These are phyloP conservation scores for Trichoderma sp. DNA, from an alignment of 2,329 filamentous ascomycete species.

Conservation along the genomic window DNA sequence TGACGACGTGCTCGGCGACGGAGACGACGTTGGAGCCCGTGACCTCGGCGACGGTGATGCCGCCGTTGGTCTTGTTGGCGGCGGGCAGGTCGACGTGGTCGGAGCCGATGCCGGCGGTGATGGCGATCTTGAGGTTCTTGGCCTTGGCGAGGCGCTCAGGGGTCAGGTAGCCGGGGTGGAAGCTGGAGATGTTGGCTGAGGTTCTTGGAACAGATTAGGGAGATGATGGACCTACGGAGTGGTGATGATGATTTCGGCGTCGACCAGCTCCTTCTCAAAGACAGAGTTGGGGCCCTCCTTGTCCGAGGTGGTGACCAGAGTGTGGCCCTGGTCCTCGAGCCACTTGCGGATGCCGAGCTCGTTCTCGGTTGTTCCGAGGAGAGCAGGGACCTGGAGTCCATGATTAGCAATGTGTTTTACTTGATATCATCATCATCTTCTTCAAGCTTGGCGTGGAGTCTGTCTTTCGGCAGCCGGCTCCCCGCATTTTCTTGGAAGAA, in stretches of 20 bases:
- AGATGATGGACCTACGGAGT: constrained; percentile 67
- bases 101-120: constrained; percentile 97
- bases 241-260: constrained; percentile 98
- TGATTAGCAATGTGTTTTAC: background rate
- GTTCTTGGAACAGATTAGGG: no score
- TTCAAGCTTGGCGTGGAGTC: background rate
- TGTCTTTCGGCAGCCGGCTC: background rate
- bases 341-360: constrained; percentile 96
- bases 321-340: constrained; percentile 97
- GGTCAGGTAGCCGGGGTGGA: constrained; percentile 97
- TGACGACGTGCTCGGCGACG: constrained; percentile 97
- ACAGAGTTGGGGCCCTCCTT: constrained; percentile 93
- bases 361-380: constrained; percentile 96
- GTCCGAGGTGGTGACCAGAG: constrained; percentile 93
- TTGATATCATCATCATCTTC: no score
- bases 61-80: constrained; percentile 97
- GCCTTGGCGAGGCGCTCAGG: constrained; percentile 95
- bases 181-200: constrained; percentile 62
- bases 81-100: constrained; percentile 97
- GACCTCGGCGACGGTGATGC: constrained; percentile 95
- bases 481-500: constrained; percentile 23
- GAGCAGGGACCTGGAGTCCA: constrained; percentile 65
- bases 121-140: constrained; percentile 97
- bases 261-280: constrained; percentile 93
- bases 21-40: constrained; percentile 98